Percentiles rank a stretch among this genome's conserved stretches.
These are phyloP conservation scores for Liriodendron chinense DNA, from an alignment of 164 flowering plant species.

Conservation along the genomic window DNA sequence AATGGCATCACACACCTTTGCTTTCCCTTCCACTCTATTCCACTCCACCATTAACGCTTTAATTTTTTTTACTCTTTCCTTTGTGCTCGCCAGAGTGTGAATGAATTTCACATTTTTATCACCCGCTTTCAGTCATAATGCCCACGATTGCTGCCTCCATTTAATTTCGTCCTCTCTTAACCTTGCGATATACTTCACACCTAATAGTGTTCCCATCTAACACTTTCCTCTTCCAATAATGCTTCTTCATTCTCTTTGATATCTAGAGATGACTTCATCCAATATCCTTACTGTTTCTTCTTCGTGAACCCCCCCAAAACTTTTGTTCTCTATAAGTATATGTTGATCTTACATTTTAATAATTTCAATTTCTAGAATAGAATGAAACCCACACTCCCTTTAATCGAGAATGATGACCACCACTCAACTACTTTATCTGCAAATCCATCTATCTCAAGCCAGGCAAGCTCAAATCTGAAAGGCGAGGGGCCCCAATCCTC, in stretches of 20 bases:
- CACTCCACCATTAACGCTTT: too few species aligned
- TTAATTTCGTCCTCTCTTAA: background rate
- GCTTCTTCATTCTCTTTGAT: background rate
- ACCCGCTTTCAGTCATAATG: background rate
- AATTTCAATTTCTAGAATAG: background rate
- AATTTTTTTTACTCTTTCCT: too few species aligned
- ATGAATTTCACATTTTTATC: background rate
- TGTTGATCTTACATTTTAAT: background rate
- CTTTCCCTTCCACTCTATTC: too few species aligned
- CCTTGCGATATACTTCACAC: background rate
- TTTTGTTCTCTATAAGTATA: too few species aligned
- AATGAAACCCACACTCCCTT: background rate
- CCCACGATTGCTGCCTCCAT: background rate
- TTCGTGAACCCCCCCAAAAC: too few species aligned
- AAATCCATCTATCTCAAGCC: background rate
- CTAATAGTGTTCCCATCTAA: background rate
- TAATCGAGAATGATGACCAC: background rate
- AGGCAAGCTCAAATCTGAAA: background rate
- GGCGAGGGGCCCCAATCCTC: background rate
- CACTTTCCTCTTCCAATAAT: background rate
- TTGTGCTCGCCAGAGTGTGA: too few species aligned
- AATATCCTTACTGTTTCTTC: background rate
- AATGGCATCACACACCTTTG: too few species aligned
- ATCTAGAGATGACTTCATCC: background rate
- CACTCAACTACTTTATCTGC: background rate